A percentile compares a stretch with the other conserved stretches of the same genome.
Evolutionary conservation across 192 early-diverging fungal species (phyloP).

Genomic region (Jimgerdemannia flammicorona): DNA sequence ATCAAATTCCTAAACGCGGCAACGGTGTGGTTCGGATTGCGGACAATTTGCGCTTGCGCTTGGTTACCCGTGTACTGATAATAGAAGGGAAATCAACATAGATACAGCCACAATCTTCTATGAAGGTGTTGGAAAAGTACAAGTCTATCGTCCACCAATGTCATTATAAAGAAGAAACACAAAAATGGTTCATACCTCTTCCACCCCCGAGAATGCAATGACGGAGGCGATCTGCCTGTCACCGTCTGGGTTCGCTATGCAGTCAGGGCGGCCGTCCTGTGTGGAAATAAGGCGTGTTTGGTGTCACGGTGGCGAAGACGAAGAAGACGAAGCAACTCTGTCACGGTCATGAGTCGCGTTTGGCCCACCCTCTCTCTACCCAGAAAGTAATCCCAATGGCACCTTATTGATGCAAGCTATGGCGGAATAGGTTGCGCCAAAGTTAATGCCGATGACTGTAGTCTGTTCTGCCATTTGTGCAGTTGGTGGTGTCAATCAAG

Average conservation of each 20-base stretch:
- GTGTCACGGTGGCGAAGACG: neutral
- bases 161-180: neutral
- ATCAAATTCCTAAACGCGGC: conserved; percentile 82
- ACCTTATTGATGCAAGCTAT: conserved; percentile 84
- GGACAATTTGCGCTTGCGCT: conserved; percentile 80
- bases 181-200: conserved; percentile 56
- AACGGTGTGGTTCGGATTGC: conserved; percentile 91
- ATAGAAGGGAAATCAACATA: neutral
- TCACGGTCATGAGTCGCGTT: neutral
- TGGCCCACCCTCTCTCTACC: no score
- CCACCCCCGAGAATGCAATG: conserved; percentile 89
- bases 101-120: no score
- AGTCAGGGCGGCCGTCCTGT: conserved; percentile 69
- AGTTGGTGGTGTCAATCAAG: neutral
- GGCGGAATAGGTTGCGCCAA: conserved; percentile 82
- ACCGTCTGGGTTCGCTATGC: conserved; percentile 98
- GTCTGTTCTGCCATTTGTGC: conserved; percentile 26
- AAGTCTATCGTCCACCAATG: neutral
- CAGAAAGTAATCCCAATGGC: neutral
- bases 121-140: no score
- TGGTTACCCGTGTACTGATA: conserved; percentile 38
- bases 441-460: conserved; percentile 72
- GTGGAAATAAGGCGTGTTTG: conserved; percentile 3
- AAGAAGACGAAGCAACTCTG: conserved; percentile 2
- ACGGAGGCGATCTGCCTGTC: conserved; percentile 93